A percentile compares a stretch with the other conserved stretches of the same genome.
Conservation (phyloP, 2,329 filamentous ascomycete species). For the Coleophoma cylindrospora region DNA sequence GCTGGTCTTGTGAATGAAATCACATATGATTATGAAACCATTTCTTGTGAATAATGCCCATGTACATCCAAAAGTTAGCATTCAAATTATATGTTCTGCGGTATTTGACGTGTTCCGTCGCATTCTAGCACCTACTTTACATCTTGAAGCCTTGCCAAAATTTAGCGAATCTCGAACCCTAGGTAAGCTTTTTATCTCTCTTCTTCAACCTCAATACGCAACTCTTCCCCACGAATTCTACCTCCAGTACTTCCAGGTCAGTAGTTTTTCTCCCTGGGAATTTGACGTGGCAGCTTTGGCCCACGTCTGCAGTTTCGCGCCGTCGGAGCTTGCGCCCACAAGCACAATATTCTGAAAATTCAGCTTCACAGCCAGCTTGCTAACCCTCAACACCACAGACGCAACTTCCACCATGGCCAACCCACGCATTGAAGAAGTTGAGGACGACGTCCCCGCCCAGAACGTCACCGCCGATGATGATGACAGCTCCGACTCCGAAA, state of each 20-base stretch:
- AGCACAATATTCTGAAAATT: slow-evolving; percentile 17
- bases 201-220: not conserved
- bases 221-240: not conserved
- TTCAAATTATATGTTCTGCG: too few species aligned
- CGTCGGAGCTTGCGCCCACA: slow-evolving; percentile 13
- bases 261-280: slow-evolving; percentile 1
- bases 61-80: too few species aligned
- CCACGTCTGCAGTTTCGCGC: too few species aligned
- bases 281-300: too few species aligned
- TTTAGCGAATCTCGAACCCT: slow-evolving; percentile 6
- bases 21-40: not conserved
- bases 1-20: not conserved
- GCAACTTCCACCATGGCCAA: slow-evolving; percentile 75
- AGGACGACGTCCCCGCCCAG: slow-evolving; percentile 86
- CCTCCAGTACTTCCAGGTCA: slow-evolving; percentile 7
- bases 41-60: too few species aligned
- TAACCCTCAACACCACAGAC: slow-evolving; percentile 20
- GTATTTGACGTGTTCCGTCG: too few species aligned
- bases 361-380: slow-evolving; percentile 9
- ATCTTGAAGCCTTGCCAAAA: not conserved
- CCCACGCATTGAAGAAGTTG: slow-evolving; percentile 95
- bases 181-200: not conserved
- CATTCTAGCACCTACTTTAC: not conserved
- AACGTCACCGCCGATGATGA: slow-evolving; percentile 69
- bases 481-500: slow-evolving; percentile 68